phyloP scores from a whole-genome alignment of 2,329 filamentous ascomycete genomes.

The Cadophora malorum region DNA sequence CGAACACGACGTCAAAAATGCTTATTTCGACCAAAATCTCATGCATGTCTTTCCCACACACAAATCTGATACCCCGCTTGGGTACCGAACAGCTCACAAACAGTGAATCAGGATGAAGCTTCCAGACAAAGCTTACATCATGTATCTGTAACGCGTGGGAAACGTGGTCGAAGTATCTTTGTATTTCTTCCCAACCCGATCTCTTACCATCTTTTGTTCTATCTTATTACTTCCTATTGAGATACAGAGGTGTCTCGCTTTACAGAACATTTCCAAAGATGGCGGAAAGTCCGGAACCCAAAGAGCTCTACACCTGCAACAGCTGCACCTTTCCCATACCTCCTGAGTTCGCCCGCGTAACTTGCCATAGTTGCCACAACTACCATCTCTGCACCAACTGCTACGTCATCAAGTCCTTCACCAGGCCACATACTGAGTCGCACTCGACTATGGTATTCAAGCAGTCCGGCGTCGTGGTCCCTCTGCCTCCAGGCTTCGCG shows the following conservation, averaged over 20 bases:
- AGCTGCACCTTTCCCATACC: constrained; percentile 27
- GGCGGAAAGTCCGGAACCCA: constrained; percentile 7
- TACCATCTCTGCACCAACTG: constrained; percentile 41
- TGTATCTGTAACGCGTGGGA: neutral
- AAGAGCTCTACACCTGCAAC: constrained; percentile 28
- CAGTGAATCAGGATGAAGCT: neutral
- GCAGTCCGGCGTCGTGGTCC: constrained; percentile 32
- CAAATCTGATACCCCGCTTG: constrained; percentile 10
- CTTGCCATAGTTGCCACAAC: constrained; percentile 29
- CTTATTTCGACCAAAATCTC: neutral
- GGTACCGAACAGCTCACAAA: neutral
- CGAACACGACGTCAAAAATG: neutral
- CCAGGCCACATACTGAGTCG: constrained; percentile 28
- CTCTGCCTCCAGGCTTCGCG: constrained; percentile 28
- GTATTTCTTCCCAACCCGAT: neutral
- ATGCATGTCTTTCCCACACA: neutral
- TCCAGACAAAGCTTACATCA: neutral
- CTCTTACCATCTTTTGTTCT: neutral
- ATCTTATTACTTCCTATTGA: neutral
- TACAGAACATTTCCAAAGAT: neutral
- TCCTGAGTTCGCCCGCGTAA: constrained; percentile 25
- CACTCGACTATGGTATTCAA: constrained; percentile 35
- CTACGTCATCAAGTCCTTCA: constrained; percentile 36
- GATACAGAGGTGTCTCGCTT: too few relatives aligned
- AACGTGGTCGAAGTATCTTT: neutral